Base-by-base conservation (phyloP, 495 filamentous ascomycete species). In the Aspergillus bridgeri region DNA sequence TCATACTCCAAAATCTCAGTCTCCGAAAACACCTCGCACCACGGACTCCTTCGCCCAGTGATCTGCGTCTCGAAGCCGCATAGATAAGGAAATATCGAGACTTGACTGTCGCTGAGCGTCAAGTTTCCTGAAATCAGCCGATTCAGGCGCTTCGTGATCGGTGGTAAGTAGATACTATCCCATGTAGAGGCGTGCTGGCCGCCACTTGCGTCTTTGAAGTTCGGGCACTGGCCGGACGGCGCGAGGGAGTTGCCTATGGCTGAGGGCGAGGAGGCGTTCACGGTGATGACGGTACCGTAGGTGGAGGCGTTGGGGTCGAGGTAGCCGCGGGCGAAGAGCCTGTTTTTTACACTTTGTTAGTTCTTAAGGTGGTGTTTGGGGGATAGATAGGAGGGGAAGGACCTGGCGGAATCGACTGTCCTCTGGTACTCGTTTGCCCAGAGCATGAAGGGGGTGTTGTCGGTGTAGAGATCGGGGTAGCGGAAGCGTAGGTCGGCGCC, bases 41-140 rank as follows among this genome's bases (percentile, higher is more conserved):
- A 86, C 0, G 81, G 77, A 17, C 79, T 82, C 4, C 75, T 63
- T 6, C 62, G 67, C 11, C 83, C 82, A 1, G 72, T 81, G 59
- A 85, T 83, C 60, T 84, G 82, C 6, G 75, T 79, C 60, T 86
- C 83, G 51, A 83, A 85, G 8, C 78, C 83, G 61, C 83, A 86
- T 5, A 86, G 67, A 51, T 84, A 84, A 0, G 83, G 82, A 60
- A 86, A 81, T 51, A 79, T 72, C 20, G 62, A 67, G 19, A 84
- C 71, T 55, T 85, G 81, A 19, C 64, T 64, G 53, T 77, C 69
- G 5, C 67, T 73, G 56, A 85, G 74, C 20, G 74, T 76, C 18
- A 85, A 68, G 51, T 79, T 73, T 2, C 82, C 81, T 15, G 62
- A 56, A 44, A 85, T 66, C 48, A 80, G 47, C 3, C 55, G 58